These are phyloP conservation scores for Starmera caribaea DNA, from an alignment of 805 yeast species.

Conservation along the genomic window DNA sequence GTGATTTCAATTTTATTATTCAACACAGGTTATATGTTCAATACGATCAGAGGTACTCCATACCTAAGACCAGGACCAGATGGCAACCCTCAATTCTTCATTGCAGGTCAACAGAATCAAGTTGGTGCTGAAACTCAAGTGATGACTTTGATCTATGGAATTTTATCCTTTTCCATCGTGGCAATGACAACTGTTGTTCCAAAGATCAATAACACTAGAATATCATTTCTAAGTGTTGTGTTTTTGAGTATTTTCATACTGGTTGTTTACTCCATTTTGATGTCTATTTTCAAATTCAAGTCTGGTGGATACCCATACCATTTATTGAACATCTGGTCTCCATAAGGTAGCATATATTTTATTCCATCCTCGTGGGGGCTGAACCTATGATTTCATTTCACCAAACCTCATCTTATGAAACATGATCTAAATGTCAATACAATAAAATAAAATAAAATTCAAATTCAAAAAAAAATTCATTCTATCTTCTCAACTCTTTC, in stretches of 20 bases:
- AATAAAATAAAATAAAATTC: background rate
- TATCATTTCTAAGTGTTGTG: conserved; percentile 39
- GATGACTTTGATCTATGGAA: conserved; percentile 62
- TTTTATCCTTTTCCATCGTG: conserved; percentile 51
- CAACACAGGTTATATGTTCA: conserved; percentile 90
- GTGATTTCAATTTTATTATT: conserved; percentile 61
- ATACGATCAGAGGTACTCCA: conserved; percentile 58
- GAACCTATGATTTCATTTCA: too few species aligned
- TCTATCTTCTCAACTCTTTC: conserved; percentile 14
- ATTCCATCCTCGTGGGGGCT: too few species aligned
- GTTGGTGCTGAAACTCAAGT: conserved; percentile 86
- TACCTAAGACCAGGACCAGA: conserved; percentile 38
- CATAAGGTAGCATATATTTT: conserved; percentile 4
- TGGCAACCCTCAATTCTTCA: conserved; percentile 33
- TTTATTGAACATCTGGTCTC: conserved; percentile 33
- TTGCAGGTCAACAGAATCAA: conserved; percentile 64
- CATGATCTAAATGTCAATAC: too few species aligned
- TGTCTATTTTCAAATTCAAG: conserved; percentile 62
- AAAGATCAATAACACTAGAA: conserved; percentile 30
- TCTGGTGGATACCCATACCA: conserved; percentile 69
- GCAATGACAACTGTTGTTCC: conserved; percentile 52
- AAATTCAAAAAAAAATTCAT: background rate
- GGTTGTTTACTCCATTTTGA: conserved; percentile 51
- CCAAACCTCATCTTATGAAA: too few species aligned
- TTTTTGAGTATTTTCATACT: conserved; percentile 36